Conservation (phyloP, 1,284 basidiomycete genomes). For the Microbotryum saponariae region DNA sequence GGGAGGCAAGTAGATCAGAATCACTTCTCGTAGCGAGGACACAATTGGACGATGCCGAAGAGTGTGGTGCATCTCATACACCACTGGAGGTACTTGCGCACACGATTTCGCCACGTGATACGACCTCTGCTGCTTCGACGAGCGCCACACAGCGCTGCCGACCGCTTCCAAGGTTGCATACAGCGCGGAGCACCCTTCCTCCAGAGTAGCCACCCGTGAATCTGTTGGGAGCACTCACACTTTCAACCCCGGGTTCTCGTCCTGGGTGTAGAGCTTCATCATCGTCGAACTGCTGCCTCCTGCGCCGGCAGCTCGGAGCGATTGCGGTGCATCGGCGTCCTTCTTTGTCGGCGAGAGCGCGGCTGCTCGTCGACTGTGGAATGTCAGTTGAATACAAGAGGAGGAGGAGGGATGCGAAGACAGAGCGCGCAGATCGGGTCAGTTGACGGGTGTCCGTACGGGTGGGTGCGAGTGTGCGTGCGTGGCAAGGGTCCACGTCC, state of each 20-base stretch:
- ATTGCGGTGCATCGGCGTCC: conserved; percentile 67
- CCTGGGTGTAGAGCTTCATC: conserved; percentile 91
- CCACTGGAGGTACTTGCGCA: neutral
- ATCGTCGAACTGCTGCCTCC: conserved; percentile 96
- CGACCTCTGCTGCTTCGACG: neutral
- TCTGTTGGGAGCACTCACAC: conserved; percentile 64
- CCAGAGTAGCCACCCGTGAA: neutral
- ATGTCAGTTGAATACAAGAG: too few relatives aligned
- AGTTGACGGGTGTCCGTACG: too few relatives aligned
- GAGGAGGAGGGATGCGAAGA: neutral
- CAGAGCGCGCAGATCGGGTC: too few relatives aligned
- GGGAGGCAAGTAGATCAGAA: neutral
- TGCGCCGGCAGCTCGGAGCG: conserved; percentile 82
- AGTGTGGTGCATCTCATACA: neutral
- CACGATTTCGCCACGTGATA: neutral
- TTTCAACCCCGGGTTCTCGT: conserved; percentile 90
- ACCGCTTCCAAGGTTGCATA: neutral
- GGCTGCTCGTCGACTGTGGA: conserved; percentile 31
- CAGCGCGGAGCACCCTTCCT: neutral
- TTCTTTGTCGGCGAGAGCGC: conserved; percentile 28
- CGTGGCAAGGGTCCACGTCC: too few relatives aligned
- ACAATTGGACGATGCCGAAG: neutral
- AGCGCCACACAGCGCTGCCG: neutral
- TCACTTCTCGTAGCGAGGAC: neutral
- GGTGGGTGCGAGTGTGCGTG: neutral